Conservation (phyloP, 257 asterid genomes). For the Solanum pennellii region DNA sequence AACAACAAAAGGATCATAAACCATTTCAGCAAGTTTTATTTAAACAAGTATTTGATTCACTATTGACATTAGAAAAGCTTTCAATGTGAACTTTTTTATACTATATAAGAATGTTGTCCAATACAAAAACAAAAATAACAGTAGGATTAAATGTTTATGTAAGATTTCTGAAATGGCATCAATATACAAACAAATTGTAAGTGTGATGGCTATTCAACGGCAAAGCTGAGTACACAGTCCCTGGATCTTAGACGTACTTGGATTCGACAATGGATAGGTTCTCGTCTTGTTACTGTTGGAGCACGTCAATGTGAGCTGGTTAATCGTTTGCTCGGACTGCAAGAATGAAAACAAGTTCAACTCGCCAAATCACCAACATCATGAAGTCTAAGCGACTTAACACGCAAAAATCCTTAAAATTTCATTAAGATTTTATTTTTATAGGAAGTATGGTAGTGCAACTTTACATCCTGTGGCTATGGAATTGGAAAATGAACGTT, state of each 20-base stretch:
- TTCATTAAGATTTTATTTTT: background rate
- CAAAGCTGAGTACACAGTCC: constrained; percentile 80
- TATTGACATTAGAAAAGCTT: background rate
- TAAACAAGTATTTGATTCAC: background rate
- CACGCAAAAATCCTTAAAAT: background rate
- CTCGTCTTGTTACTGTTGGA: constrained; percentile 45
- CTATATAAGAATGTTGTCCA: background rate
- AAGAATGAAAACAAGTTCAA: background rate
- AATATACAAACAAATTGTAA: background rate
- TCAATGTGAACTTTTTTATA: background rate
- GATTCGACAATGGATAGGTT: constrained; percentile 36
- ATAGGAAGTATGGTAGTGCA: background rate
- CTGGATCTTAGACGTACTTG: constrained; percentile 45
- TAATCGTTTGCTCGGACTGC: constrained; percentile 68
- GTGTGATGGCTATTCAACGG: constrained; percentile 17
- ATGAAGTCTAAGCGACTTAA: background rate
- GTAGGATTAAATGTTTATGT: background rate
- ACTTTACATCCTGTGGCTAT: background rate
- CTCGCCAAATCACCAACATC: background rate
- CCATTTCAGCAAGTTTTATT: background rate
- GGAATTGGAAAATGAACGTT: background rate
- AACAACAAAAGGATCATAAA: background rate
- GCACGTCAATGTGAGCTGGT: constrained; percentile 56
- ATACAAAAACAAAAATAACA: background rate
- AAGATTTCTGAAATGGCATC: background rate